phyloP scores from a whole-genome alignment of 805 yeast species.

The Sungouiella blattae region DNA sequence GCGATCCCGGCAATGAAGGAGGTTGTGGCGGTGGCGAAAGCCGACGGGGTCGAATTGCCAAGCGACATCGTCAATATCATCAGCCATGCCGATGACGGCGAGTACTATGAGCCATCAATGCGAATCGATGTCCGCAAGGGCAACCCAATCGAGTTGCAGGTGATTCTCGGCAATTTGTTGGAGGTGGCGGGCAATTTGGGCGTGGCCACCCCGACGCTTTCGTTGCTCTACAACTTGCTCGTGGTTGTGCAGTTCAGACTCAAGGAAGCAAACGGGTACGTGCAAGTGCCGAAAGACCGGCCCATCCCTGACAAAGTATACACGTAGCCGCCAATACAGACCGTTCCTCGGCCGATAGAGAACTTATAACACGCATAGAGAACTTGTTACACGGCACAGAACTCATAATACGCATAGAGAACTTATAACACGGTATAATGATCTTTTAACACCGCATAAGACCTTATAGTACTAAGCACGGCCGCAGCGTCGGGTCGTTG shows the following conservation, averaged over 20 bases:
- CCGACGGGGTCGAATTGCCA: slow-evolving; percentile 48
- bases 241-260: too few species aligned
- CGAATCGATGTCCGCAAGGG: slow-evolving; percentile 62
- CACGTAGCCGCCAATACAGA: too few species aligned
- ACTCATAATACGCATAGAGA: too few species aligned
- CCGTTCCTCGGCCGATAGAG: too few species aligned
- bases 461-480: slow-evolving; percentile 33
- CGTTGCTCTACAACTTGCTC: too few species aligned
- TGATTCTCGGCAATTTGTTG: slow-evolving; percentile 65
- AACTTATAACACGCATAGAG: too few species aligned
- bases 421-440: too few species aligned
- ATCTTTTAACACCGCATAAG: too few species aligned
- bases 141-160: slow-evolving; percentile 69
- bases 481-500: slow-evolving; percentile 60
- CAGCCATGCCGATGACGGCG: slow-evolving; percentile 44
- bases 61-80: slow-evolving; percentile 44
- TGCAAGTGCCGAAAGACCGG: too few species aligned
- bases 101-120: slow-evolving; percentile 66
- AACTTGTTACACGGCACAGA: too few species aligned
- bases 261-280: too few species aligned
- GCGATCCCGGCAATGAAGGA: slow-evolving; percentile 65
- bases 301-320: too few species aligned
- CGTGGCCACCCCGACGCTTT: slow-evolving; percentile 55
- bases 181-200: slow-evolving; percentile 15
- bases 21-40: slow-evolving; percentile 59